These are phyloP conservation scores for Castanea crenata DNA, from an alignment of 306 rosid genomes.

Conservation along the genomic window DNA sequence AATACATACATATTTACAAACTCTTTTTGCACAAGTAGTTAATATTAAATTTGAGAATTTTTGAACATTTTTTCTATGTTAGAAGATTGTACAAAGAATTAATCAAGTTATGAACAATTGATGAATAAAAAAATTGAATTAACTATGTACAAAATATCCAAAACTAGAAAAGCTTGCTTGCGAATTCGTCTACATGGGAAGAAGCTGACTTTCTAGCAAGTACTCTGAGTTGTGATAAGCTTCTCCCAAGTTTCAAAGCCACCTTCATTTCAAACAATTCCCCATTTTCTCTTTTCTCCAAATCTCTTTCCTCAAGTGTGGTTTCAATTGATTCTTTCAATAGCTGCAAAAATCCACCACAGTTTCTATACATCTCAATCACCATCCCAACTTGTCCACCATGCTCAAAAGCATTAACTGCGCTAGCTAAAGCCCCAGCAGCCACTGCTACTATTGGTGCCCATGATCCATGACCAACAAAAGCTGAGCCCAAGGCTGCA, in stretches of 20 bases:
- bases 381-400: slow-evolving; percentile 70
- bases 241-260: slow-evolving; percentile 69
- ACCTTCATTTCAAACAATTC: slow-evolving; percentile 50
- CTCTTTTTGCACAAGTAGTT: too few relatives aligned
- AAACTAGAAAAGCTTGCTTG: slow-evolving; percentile 54
- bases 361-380: slow-evolving; percentile 61
- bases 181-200: slow-evolving; percentile 50
- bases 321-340: slow-evolving; percentile 43
- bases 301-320: slow-evolving; percentile 42
- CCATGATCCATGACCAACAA: too few relatives aligned
- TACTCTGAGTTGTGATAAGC: slow-evolving; percentile 46
- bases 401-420: too few relatives aligned
- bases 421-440: too few relatives aligned
- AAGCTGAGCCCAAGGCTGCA: too few relatives aligned
- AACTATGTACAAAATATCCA: background rate
- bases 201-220: slow-evolving; percentile 51
- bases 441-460: too few relatives aligned
- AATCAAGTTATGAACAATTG: background rate
- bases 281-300: slow-evolving; percentile 66
- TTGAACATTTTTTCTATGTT: background rate
- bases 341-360: slow-evolving; percentile 53
- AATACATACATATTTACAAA: too few relatives aligned
- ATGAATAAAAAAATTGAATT: background rate
- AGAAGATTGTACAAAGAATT: slow-evolving; percentile 1
- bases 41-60: background rate